Conservation (phyloP, 306 rosid genomes). For the Prunus fruticosa region DNA sequence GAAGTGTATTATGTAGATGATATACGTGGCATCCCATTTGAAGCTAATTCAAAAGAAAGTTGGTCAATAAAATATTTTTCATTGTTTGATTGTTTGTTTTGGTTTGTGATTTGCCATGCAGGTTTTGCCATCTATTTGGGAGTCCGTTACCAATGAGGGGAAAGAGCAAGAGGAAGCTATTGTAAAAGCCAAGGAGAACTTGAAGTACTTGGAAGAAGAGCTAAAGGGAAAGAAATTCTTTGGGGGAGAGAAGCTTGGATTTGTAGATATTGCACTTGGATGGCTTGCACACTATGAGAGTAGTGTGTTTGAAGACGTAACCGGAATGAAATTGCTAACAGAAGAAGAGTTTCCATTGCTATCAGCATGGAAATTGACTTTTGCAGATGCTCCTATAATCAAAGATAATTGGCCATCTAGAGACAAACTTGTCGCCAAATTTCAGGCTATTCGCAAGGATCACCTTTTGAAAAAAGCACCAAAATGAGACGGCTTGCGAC, state of each 20-base stretch:
- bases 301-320: conserved; percentile 10
- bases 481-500: not conserved
- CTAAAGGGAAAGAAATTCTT: conserved; percentile 28
- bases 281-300: conserved; percentile 14
- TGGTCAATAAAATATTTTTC: not conserved
- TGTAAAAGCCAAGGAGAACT: conserved; percentile 8
- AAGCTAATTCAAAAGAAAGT: too few relatives aligned
- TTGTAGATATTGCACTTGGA: conserved; percentile 30
- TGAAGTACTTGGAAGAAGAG: conserved; percentile 24
- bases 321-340: conserved; percentile 5
- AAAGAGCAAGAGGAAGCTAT: conserved; percentile 30
- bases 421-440: conserved; percentile 25
- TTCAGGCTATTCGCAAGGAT: not conserved
- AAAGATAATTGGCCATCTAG: conserved; percentile 29
- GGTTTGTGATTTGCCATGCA: conserved; percentile 7
- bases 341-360: conserved; percentile 19
- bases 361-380: conserved; percentile 19
- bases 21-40: not conserved
- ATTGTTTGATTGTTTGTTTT: not conserved
- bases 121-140: conserved; percentile 4
- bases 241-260: conserved; percentile 19
- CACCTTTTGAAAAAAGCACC: not conserved
- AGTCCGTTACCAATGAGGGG: conserved; percentile 14
- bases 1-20: not conserved
- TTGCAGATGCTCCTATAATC: conserved; percentile 26